Percentiles rank a stretch among this genome's conserved stretches.
These are phyloP conservation scores for Xylariaceae sp. DNA, from an alignment of 2,329 filamentous ascomycete genomes.

Conservation along the genomic window DNA sequence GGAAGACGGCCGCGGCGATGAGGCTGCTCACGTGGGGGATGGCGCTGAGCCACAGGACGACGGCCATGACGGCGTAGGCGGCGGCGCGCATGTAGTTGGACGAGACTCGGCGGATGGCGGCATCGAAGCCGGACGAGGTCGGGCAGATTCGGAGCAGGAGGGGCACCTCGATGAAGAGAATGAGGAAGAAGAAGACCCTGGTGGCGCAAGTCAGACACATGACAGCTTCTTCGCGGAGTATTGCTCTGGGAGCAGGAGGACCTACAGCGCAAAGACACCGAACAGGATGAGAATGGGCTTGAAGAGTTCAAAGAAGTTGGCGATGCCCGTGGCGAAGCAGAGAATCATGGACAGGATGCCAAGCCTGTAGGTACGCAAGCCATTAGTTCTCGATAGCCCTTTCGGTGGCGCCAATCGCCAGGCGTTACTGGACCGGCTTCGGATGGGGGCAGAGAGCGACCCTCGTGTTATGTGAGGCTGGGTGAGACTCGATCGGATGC, in stretches of 20 bases:
- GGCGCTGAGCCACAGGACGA: conserved; percentile 78
- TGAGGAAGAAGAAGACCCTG: conserved; percentile 63
- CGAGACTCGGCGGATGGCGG: conserved; percentile 81
- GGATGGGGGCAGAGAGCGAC: too few relatives aligned
- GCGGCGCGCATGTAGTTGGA: conserved; percentile 95
- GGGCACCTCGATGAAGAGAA: conserved; percentile 84
- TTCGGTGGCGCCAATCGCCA: too few relatives aligned
- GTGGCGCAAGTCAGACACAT: too few relatives aligned
- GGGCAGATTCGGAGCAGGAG: conserved; percentile 96
- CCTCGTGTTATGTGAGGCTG: too few relatives aligned
- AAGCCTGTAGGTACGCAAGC: conserved; percentile 39
- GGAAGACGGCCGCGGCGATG: conserved; percentile 77
- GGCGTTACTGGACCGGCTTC: too few relatives aligned
- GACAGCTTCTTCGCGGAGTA: too few relatives aligned
- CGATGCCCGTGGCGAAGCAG: conserved; percentile 61
- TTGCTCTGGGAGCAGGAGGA: conserved; percentile 6
- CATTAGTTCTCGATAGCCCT: conserved; percentile 15
- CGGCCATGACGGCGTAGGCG: conserved; percentile 74
- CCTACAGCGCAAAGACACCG: conserved; percentile 47
- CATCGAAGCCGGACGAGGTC: conserved; percentile 83
- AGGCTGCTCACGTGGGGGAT: conserved; percentile 58
- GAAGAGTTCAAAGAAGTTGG: conserved; percentile 55
- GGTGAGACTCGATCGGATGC: too few relatives aligned
- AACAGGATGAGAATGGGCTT: conserved; percentile 41
- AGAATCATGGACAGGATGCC: conserved; percentile 65